Percentiles rank a stretch among this genome's conserved stretches.
Evolutionary conservation across 352 stramenopile species (phyloP).

Genomic region (Phytophthora podocarpi): DNA sequence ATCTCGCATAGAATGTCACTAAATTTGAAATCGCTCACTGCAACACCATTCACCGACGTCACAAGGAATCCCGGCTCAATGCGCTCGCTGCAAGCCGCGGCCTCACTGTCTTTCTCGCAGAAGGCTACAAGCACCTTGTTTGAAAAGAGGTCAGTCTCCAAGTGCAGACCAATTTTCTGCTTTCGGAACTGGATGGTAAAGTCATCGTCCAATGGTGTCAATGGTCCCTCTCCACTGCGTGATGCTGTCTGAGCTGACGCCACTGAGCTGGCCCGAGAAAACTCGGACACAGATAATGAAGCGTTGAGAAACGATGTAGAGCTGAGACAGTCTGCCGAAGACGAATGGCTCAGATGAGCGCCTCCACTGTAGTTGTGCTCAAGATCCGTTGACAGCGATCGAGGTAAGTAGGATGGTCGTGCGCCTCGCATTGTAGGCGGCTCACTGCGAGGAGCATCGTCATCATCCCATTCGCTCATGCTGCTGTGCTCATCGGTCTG

Average conservation of each 20-base stretch:
- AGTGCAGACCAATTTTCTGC: conserved; percentile 64
- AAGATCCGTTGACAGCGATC: conserved; percentile 22
- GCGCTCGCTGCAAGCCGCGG: conserved; percentile 33
- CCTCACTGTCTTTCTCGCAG: conserved; percentile 73
- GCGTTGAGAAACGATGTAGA: neutral
- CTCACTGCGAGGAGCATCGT: conserved; percentile 28
- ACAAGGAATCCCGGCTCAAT: conserved; percentile 65
- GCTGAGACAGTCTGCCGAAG: conserved; percentile 17
- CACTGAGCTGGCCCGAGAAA: conserved; percentile 18
- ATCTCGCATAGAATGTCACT: conserved; percentile 58
- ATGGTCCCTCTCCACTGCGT: conserved; percentile 1
- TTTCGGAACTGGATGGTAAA: conserved; percentile 66
- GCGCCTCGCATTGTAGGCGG: conserved; percentile 8
- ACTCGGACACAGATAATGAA: conserved; percentile 10
- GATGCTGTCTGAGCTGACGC: neutral
- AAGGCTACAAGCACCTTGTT: conserved; percentile 65
- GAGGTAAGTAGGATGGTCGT: conserved; percentile 4
- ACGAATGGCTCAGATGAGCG: conserved; percentile 12
- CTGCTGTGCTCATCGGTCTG: conserved; percentile 23
- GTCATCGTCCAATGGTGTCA: conserved; percentile 43
- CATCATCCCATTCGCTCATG: conserved; percentile 25
- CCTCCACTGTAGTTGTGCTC: neutral
- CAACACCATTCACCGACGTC: conserved; percentile 65
- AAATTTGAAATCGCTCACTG: conserved; percentile 47
- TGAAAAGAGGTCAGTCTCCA: conserved; percentile 68